Evolutionary conservation across 345 rosid species (phyloP).

Genomic region (Eucalyptus rudis): DNA sequence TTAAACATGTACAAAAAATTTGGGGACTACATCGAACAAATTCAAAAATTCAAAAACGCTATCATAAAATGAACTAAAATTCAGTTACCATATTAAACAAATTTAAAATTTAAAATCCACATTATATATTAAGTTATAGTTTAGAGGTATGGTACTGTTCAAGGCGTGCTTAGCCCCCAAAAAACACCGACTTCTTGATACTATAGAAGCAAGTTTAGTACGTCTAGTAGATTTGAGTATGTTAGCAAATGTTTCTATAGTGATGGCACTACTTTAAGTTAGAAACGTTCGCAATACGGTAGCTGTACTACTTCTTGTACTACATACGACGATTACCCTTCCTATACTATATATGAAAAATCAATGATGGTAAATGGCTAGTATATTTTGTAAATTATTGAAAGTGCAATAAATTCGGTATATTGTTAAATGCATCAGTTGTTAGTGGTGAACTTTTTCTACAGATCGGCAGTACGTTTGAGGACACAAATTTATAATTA

Average conservation of each 20-base stretch:
- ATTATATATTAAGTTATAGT: too few relatives aligned
- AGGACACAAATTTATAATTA: neutral
- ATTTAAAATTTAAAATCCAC: too few relatives aligned
- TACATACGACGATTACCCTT: too few relatives aligned
- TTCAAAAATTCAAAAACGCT: too few relatives aligned
- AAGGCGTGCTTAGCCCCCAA: neutral
- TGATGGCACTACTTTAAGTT: neutral
- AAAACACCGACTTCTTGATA: neutral
- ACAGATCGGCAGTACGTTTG: neutral
- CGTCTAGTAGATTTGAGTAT: neutral
- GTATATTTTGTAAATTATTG: neutral
- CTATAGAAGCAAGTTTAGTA: neutral
- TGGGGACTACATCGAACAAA: accelerated
- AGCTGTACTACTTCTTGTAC: neutral
- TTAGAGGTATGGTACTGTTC: neutral
- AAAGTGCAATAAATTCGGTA: neutral
- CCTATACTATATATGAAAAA: neutral
- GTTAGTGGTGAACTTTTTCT: neutral
- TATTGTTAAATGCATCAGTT: neutral
- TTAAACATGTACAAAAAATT: too few relatives aligned
- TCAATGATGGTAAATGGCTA: neutral
- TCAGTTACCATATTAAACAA: too few relatives aligned
- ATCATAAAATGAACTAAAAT: too few relatives aligned
- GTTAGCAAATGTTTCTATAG: neutral
- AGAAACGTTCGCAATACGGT: neutral